These are phyloP conservation scores for thale cress (Arabidopsis thaliana) DNA, from an alignment of 345 rosid species.

Conservation along the genomic window DNA sequence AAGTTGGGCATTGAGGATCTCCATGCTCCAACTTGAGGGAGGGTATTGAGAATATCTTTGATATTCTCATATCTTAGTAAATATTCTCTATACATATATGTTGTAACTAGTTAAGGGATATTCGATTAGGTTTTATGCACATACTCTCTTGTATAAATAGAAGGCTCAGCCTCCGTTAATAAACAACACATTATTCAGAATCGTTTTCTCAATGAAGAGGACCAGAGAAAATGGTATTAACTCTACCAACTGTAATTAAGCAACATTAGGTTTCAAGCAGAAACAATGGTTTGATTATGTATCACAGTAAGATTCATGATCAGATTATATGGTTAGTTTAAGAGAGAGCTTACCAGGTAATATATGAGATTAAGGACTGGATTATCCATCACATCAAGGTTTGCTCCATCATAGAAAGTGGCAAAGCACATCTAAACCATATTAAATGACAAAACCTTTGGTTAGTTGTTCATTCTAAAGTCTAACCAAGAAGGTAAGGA, in stretches of 20 bases:
- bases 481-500: conserved; percentile 8
- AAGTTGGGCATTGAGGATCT: too few species aligned
- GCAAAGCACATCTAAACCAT: conserved; percentile 67
- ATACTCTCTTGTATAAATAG: too few species aligned
- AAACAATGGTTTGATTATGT: conserved; percentile 1
- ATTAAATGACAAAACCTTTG: conserved; percentile 16
- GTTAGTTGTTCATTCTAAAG: not conserved
- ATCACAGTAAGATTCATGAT: not conserved
- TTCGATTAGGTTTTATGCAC: too few species aligned
- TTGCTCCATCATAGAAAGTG: conserved; percentile 75
- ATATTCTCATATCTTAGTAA: too few species aligned
- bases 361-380: conserved; percentile 77
- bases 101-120: too few species aligned
- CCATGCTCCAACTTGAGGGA: too few species aligned
- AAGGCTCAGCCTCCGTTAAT: too few species aligned
- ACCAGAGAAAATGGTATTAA: conserved; percentile 78
- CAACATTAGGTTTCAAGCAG: conserved; percentile 20
- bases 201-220: conserved; percentile 83
- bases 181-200: too few species aligned
- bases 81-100: too few species aligned
- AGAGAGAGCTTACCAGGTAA: conserved; percentile 66
- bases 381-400: conserved; percentile 79
- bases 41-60: too few species aligned
- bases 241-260: conserved; percentile 73
- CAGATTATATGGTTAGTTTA: conserved; percentile 8